Conservation (phyloP, 257 asterid genomes). For the Lycium ferocissimum region DNA sequence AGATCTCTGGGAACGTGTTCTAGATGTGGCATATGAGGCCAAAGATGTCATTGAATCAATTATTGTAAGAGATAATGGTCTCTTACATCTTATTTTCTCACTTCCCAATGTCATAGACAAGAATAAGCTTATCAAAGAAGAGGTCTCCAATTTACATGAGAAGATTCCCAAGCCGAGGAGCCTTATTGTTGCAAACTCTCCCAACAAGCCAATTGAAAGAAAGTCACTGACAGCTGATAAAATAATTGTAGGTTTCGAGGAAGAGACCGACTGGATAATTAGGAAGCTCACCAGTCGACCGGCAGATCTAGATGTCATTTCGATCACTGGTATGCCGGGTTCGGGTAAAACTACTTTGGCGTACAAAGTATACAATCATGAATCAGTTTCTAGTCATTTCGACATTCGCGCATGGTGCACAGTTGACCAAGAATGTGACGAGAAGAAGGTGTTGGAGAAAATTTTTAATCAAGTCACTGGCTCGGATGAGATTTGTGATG, state of each 20-base stretch:
- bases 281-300: neutral
- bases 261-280: slow-evolving; percentile 6
- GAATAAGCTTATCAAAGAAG: neutral
- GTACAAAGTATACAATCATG: neutral
- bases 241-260: slow-evolving; percentile 15
- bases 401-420: slow-evolving; percentile 30
- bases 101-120: neutral
- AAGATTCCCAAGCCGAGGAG: neutral
- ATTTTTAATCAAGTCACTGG: neutral
- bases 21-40: neutral
- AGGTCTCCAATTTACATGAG: neutral
- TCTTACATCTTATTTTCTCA: slow-evolving; percentile 14
- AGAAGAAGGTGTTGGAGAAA: neutral
- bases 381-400: neutral
- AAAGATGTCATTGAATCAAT: neutral
- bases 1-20: neutral
- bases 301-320: neutral
- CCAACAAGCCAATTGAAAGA: neutral
- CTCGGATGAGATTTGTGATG: neutral
- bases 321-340: slow-evolving; percentile 19
- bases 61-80: neutral
- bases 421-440: neutral
- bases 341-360: slow-evolving; percentile 2
- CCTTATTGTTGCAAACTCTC: neutral
- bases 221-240: neutral